These are phyloP conservation scores for Henckelia pumila DNA, from an alignment of 257 asterid species.

Conservation along the genomic window DNA sequence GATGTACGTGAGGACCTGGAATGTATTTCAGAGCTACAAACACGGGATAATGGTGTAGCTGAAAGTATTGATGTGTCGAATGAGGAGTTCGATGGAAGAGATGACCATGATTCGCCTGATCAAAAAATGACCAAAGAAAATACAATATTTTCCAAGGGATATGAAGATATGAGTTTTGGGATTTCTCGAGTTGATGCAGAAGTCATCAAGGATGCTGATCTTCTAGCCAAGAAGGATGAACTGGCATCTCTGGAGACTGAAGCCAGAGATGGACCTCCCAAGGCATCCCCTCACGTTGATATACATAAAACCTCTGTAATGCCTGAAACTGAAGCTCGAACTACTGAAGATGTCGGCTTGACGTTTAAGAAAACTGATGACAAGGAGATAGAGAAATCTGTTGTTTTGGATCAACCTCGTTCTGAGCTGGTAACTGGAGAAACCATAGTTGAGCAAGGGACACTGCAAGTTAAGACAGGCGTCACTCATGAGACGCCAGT, in stretches of 20 bases:
- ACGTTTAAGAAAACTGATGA: slow-evolving; percentile 30
- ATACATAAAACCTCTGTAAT: slow-evolving; percentile 5
- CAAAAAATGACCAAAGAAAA: slow-evolving; percentile 27
- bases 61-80: slow-evolving; percentile 31
- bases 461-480: slow-evolving; percentile 10
- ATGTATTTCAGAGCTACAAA: slow-evolving; percentile 33
- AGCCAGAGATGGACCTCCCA: slow-evolving; percentile 5
- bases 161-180: slow-evolving; percentile 26
- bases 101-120: slow-evolving; percentile 27
- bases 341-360: slow-evolving; percentile 27
- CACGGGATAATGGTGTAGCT: slow-evolving; percentile 25
- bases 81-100: slow-evolving; percentile 31
- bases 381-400: slow-evolving; percentile 27
- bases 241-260: slow-evolving; percentile 23
- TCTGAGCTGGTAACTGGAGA: slow-evolving; percentile 28
- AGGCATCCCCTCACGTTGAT: slow-evolving; percentile 22
- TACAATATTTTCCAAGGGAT: slow-evolving; percentile 14
- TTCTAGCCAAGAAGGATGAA: slow-evolving; percentile 30
- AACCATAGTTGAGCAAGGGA: slow-evolving; percentile 16
- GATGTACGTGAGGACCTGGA: slow-evolving; percentile 30
- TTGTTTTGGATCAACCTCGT: slow-evolving; percentile 25
- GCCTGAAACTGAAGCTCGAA: slow-evolving; percentile 36
- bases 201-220: slow-evolving; percentile 27
- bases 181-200: slow-evolving; percentile 35
- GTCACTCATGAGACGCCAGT: slow-evolving; percentile 26